These are phyloP conservation scores for Aphanomyces stellatus DNA, from an alignment of 352 stramenopile genomes.

Conservation along the genomic window DNA sequence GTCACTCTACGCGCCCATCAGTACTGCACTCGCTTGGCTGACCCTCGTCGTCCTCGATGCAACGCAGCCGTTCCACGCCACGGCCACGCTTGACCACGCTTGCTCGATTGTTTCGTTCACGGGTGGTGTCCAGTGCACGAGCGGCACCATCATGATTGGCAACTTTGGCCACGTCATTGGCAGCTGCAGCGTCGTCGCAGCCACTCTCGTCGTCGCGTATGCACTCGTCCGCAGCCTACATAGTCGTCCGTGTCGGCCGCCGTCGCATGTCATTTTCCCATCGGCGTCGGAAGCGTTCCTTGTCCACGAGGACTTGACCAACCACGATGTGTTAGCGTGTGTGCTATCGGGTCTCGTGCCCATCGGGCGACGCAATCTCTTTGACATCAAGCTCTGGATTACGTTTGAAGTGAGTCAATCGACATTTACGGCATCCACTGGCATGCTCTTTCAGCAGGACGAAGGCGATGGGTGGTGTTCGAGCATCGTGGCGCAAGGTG, in stretches of 20 bases:
- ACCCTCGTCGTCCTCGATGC: neutral
- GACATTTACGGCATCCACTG: too few species aligned
- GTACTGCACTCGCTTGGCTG: neutral
- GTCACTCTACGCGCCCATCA: neutral
- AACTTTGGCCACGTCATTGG: neutral
- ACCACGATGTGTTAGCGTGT: neutral
- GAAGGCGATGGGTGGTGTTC: too few species aligned
- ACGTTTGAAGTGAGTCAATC: neutral
- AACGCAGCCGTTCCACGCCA: neutral
- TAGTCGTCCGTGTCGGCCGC: too few species aligned
- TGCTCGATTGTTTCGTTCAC: neutral
- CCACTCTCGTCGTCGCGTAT: neutral
- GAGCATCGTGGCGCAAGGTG: too few species aligned
- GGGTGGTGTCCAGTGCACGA: neutral
- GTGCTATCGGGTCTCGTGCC: neutral
- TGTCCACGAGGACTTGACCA: neutral
- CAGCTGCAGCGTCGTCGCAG: neutral
- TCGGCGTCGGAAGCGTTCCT: neutral
- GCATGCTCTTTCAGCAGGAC: too few species aligned
- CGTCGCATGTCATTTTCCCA: neutral
- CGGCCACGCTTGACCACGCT: neutral
- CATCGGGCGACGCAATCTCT: too few species aligned
- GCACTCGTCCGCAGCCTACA: neutral
- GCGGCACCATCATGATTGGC: neutral
- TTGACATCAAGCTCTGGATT: neutral